phyloP scores from a whole-genome alignment of 2,329 filamentous ascomycete genomes.

The Trichophyton schoenleinii region DNA sequence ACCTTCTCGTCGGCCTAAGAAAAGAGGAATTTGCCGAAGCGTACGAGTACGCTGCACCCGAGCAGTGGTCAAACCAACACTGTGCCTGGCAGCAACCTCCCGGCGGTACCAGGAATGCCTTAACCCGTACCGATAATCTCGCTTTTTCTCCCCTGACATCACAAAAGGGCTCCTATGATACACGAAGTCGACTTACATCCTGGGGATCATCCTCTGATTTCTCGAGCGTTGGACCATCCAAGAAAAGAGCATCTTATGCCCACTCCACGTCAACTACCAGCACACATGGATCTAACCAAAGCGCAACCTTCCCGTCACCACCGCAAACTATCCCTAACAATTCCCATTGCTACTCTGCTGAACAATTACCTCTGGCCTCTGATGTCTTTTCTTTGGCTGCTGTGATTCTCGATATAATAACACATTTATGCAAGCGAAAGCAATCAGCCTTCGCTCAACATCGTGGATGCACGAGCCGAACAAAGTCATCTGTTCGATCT shows the following conservation, averaged over 20 bases:
- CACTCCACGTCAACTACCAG: neutral
- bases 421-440: slow-evolving; percentile 46
- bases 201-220: neutral
- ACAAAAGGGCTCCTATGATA: neutral
- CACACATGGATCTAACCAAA: slow-evolving; percentile 3
- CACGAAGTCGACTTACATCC: neutral
- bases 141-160: neutral
- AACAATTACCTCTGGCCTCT: slow-evolving; percentile 21
- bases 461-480: slow-evolving; percentile 41
- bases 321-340: neutral
- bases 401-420: slow-evolving; percentile 47
- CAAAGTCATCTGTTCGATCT: slow-evolving; percentile 28
- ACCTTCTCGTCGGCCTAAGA: slow-evolving; percentile 42
- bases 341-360: neutral
- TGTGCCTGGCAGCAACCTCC: neutral
- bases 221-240: neutral
- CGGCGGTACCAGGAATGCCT: neutral
- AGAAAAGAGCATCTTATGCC: slow-evolving; percentile 2
- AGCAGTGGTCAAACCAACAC: slow-evolving; percentile 33
- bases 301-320: neutral
- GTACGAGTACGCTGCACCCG: slow-evolving; percentile 49
- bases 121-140: neutral
- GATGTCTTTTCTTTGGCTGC: slow-evolving; percentile 50
- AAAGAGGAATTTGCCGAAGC: slow-evolving; percentile 43
- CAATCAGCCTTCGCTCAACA: slow-evolving; percentile 44